Evolutionary conservation across 2,329 filamentous ascomycete species (phyloP).

Genomic region (Colletotrichum lindemuthianum): DNA sequence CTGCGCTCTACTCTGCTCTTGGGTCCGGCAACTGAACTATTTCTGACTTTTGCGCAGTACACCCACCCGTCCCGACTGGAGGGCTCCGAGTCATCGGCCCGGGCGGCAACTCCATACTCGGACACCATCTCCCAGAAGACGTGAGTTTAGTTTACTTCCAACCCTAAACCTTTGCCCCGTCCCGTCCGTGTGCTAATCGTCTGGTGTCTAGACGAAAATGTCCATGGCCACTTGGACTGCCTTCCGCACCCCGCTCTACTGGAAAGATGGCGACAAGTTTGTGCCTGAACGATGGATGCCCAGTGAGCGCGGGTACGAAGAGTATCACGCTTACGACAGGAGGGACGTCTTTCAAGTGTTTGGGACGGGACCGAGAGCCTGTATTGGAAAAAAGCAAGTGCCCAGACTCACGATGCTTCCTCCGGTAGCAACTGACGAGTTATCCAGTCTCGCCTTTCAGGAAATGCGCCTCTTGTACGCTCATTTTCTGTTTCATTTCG

Average conservation of each 20-base stretch:
- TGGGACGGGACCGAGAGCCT: constrained; percentile 42
- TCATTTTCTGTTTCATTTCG: constrained; percentile 56
- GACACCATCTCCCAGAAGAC: constrained; percentile 44
- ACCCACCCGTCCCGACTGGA: constrained; percentile 43
- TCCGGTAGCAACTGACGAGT: no score
- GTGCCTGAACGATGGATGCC: constrained; percentile 53
- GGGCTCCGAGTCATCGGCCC: constrained; percentile 42
- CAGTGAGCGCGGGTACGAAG: constrained; percentile 35
- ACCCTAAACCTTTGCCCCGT: no score
- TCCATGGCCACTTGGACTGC: constrained; percentile 49
- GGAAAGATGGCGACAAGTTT: constrained; percentile 54
- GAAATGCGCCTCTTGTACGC: constrained; percentile 60
- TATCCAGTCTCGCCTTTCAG: constrained; percentile 51
- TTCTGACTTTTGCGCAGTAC: constrained; percentile 45
- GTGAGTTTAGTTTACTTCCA: no score
- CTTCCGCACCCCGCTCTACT: constrained; percentile 43
- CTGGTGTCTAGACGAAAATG: constrained; percentile 33
- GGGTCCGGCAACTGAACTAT: no score
- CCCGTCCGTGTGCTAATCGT: no score
- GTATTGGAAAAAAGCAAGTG: constrained; percentile 46
- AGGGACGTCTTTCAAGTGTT: constrained; percentile 42
- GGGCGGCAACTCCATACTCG: constrained; percentile 45
- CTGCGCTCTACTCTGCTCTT: no score
- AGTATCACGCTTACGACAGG: constrained; percentile 35
- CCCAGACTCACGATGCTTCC: background rate